A percentile compares a stretch with the other conserved stretches of the same genome.
phyloP scores from a whole-genome alignment of 352 stramenopile genomes.

The Aphanomyces astaci region DNA sequence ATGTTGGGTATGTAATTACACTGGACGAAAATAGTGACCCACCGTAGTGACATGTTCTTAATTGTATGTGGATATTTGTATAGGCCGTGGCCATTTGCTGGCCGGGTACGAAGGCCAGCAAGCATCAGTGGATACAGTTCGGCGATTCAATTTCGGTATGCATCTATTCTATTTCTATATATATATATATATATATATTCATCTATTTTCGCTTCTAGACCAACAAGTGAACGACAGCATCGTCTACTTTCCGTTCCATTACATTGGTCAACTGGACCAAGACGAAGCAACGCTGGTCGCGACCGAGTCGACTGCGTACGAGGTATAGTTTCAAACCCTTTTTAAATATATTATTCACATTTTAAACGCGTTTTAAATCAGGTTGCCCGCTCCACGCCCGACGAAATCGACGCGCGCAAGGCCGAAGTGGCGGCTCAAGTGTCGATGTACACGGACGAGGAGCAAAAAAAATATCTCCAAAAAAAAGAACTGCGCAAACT shows the following conservation, averaged over 20 bases:
- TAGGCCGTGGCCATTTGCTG: conserved; percentile 59
- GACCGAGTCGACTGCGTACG: background rate
- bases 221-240: conserved; percentile 65
- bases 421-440: conserved; percentile 68
- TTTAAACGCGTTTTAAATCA: too few relatives aligned
- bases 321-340: too few relatives aligned
- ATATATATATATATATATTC: too few relatives aligned
- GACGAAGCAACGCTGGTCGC: conserved; percentile 22
- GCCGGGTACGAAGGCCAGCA: conserved; percentile 70
- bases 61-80: conserved; percentile 27
- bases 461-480: conserved; percentile 68
- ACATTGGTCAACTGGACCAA: conserved; percentile 38
- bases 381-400: conserved; percentile 34
- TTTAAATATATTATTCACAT: too few relatives aligned
- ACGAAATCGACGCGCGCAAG: conserved; percentile 38
- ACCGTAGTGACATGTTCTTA: too few relatives aligned
- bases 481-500: conserved; percentile 61
- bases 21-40: too few relatives aligned
- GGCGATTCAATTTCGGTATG: conserved; percentile 83
- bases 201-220: too few relatives aligned
- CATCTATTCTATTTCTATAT: too few relatives aligned
- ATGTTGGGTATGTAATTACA: conserved; percentile 23
- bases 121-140: conserved; percentile 59
- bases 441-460: conserved; percentile 67
- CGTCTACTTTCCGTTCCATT: conserved; percentile 63